Conservation (phyloP, 2,329 filamentous ascomycete species). For the Annulohypoxylon truncatum region DNA sequence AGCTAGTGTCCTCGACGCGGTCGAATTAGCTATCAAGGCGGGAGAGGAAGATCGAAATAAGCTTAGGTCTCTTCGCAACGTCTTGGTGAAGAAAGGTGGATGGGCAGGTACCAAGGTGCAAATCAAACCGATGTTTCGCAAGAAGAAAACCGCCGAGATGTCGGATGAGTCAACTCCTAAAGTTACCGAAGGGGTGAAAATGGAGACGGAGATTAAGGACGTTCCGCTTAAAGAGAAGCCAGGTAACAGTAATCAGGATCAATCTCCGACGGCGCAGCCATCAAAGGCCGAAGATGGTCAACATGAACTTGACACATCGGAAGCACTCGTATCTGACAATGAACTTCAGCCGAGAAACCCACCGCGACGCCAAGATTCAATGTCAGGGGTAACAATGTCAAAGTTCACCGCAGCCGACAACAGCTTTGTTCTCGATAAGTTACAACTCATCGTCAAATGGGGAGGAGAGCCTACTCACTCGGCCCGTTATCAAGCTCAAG, state of each 20-base stretch:
- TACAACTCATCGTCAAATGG: constrained; percentile 99
- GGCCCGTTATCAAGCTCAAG: constrained; percentile 93
- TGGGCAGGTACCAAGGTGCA: constrained; percentile 98
- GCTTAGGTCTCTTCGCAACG: constrained; percentile 85
- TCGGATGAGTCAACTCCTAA: constrained; percentile 43
- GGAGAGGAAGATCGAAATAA: constrained; percentile 88
- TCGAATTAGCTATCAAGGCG: constrained; percentile 80
- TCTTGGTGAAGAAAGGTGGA: constrained; percentile 89
- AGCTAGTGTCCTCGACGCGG: constrained; percentile 88
- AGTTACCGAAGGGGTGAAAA: constrained; percentile 52
- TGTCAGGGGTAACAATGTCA: constrained; percentile 91
- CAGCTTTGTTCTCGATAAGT: constrained; percentile 91
- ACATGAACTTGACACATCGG: constrained; percentile 33
- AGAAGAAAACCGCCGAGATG: constrained; percentile 76
- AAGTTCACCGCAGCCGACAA: constrained; percentile 94
- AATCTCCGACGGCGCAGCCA: constrained; percentile 27
- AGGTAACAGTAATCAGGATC: constrained; percentile 39
- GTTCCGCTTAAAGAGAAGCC: constrained; percentile 42
- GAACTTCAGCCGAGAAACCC: constrained; percentile 54
- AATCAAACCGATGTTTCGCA: constrained; percentile 99
- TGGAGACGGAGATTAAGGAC: constrained; percentile 49
- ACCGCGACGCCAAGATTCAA: constrained; percentile 80
- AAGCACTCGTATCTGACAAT: constrained; percentile 34
- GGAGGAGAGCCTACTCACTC: constrained; percentile 98
- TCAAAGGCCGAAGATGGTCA: constrained; percentile 25